phyloP scores from a whole-genome alignment of 176 grass and related monocot genomes.

The Carex littledalei region DNA sequence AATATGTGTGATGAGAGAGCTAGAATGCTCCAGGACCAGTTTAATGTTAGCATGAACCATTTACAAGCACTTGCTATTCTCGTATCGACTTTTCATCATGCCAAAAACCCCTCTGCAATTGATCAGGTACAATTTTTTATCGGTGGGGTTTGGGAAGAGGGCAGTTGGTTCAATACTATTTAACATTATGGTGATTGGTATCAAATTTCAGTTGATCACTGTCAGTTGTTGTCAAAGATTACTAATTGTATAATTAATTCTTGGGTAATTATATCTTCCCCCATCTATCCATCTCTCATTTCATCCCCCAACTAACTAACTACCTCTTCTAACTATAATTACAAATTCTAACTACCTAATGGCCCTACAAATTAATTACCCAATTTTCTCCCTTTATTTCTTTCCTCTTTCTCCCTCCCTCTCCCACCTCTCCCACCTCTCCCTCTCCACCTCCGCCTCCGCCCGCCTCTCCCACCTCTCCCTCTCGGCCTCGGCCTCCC shows the following conservation, averaged over 20 bases:
- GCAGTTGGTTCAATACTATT: not conserved
- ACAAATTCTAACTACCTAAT: too few relatives aligned
- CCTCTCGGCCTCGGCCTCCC: too few relatives aligned
- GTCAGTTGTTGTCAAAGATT: not conserved
- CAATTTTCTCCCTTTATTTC: too few relatives aligned
- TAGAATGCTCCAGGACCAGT: conserved; percentile 96
- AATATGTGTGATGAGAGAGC: conserved; percentile 93
- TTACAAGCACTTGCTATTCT: conserved; percentile 94
- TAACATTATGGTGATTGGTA: not conserved
- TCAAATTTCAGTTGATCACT: not conserved
- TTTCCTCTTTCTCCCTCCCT: too few relatives aligned
- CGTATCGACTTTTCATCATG: conserved; percentile 87
- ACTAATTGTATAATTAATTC: not conserved
- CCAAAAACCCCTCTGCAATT: conserved; percentile 69
- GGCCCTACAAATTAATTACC: too few relatives aligned
- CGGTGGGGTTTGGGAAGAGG: not conserved
- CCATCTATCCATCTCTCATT: too few relatives aligned
- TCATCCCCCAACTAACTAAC: too few relatives aligned
- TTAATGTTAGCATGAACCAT: conserved; percentile 98
- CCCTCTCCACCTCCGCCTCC: too few relatives aligned
- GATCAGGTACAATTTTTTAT: conserved; percentile 51
- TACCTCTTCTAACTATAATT: too few relatives aligned
- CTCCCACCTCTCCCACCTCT: too few relatives aligned
- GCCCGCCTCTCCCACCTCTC: too few relatives aligned
- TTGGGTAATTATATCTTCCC: too few relatives aligned